phyloP scores from a whole-genome alignment of 2,329 filamentous ascomycete genomes.

The Zymoseptoria ardabiliae region DNA sequence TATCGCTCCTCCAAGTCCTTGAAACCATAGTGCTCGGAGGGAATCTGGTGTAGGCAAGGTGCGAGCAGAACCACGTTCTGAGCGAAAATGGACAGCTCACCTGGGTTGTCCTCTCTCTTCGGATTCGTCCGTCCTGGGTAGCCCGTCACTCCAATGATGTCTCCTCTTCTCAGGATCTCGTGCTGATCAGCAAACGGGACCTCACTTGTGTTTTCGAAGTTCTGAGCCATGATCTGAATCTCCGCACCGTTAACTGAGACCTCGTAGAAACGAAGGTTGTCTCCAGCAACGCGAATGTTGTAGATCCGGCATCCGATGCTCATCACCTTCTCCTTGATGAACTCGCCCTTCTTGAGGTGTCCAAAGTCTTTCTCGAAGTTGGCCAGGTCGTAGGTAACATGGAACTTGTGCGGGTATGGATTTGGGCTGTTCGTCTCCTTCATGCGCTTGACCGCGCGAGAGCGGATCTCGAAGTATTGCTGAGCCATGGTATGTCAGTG shows the following conservation, averaged over 20 bases:
- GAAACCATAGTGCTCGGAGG: slow-evolving; percentile 86
- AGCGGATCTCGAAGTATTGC: slow-evolving; percentile 97
- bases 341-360: slow-evolving; percentile 80
- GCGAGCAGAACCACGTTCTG: slow-evolving; percentile 77
- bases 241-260: slow-evolving; percentile 66
- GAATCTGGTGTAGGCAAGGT: slow-evolving; percentile 84
- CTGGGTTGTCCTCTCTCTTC: slow-evolving; percentile 62
- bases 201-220: slow-evolving; percentile 64
- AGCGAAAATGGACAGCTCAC: slow-evolving; percentile 91
- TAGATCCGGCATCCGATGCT: slow-evolving; percentile 81
- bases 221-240: slow-evolving; percentile 88
- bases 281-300: slow-evolving; percentile 72
- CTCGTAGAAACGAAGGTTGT: slow-evolving; percentile 90
- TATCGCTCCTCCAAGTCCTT: slow-evolving; percentile 91
- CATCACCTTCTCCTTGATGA: slow-evolving; percentile 65
- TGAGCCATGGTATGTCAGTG: slow-evolving; percentile 29
- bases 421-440: slow-evolving; percentile 66
- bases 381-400: slow-evolving; percentile 72
- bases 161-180: slow-evolving; percentile 78
- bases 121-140: slow-evolving; percentile 80
- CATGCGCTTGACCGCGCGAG: slow-evolving; percentile 69
- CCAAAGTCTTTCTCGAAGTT: slow-evolving; percentile 73
- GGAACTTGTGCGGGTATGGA: slow-evolving; percentile 91
- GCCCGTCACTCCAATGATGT: slow-evolving; percentile 82
- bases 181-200: slow-evolving; percentile 80